A percentile compares a stretch with the other conserved stretches of the same genome.
These are phyloP conservation scores for Penicillium taxi DNA, from an alignment of 495 filamentous ascomycete genomes.

Conservation along the genomic window DNA sequence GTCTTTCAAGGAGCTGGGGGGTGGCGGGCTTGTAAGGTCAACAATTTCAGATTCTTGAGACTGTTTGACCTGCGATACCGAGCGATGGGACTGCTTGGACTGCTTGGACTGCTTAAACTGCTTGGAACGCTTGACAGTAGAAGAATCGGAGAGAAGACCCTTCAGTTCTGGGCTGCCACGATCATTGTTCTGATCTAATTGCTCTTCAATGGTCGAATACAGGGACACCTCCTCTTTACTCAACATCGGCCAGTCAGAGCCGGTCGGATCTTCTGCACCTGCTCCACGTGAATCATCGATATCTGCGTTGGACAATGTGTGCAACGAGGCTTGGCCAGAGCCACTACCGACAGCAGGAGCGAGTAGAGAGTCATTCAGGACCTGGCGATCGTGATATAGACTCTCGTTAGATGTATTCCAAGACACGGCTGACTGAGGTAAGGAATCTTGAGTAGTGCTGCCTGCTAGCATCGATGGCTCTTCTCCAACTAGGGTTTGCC, in stretches of 20 bases:
- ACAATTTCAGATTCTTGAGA: slow-evolving; percentile 29
- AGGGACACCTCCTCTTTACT: no score
- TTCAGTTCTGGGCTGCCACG: slow-evolving; percentile 16
- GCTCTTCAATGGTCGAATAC: no score
- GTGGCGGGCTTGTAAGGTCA: slow-evolving; percentile 40
- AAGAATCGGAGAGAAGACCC: slow-evolving; percentile 2
- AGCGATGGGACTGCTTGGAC: slow-evolving; percentile 2
- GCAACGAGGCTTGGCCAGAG: slow-evolving; percentile 11
- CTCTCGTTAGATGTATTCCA: slow-evolving; percentile 13
- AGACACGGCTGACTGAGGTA: slow-evolving; percentile 14
- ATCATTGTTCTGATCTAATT: no score
- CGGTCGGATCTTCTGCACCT: no score
- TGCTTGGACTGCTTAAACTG: slow-evolving; percentile 12
- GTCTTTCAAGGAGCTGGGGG: slow-evolving; percentile 15
- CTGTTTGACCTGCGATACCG: slow-evolving; percentile 7
- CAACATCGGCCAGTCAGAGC: no score
- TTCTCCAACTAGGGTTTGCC: slow-evolving; percentile 20
- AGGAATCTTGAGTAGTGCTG: slow-evolving; percentile 13
- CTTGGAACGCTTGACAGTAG: slow-evolving; percentile 4
- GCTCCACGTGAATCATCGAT: no score
- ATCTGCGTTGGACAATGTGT: no score
- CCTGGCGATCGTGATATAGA: slow-evolving; percentile 15
- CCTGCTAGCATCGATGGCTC: slow-evolving; percentile 9
- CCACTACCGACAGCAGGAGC: slow-evolving; percentile 2
- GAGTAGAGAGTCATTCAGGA: slow-evolving; percentile 10